Base-by-base conservation (phyloP, 257 asterid species). In the Solanum sejunctum region DNA sequence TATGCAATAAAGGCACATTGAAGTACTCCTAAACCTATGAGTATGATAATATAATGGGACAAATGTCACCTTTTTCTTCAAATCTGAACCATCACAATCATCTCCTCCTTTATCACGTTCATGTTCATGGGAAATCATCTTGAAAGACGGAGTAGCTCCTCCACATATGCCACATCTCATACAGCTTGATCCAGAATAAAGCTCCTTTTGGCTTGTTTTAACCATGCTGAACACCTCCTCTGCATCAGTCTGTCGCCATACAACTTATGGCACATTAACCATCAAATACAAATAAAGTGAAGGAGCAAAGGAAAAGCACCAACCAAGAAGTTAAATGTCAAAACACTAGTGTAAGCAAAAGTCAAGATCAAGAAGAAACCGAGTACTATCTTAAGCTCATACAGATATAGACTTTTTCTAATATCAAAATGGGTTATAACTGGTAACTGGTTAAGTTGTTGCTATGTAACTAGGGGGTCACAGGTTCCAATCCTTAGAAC, bases 161-260 rank as follows among this genome's bases (percentile, higher is more conserved):
- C 99, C 98, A 87, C 99, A 97, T 84, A 92, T 89, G 67, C 98
- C 97, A 92, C 99, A 97, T 89, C 94, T 91, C 90, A 90, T 84
- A 23, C 93, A 88, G 85, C 87, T 90, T 84, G 92, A 84, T 81
- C 87, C 91, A 82, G 91, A 87, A 20, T 73, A 88, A 88, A 83
- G 89, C 55, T 93, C 94, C 86, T 81, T 71, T 81, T 88, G 86
- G 81, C 88, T 26, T 18, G 94, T 79, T 90, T 83, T 94, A 86
- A 97, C 85, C 84, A 91, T 90, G 78, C 87, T 89, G 87, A 92
- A 95, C 95, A 93, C 91, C 91, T 85, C 91, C 90, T 94, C 97
- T 72, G 99, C 98, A 85, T 95, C 98, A 91, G 88, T 88, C 99
- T 97, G 92, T 55, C 28, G 20, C 41, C 70, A 83, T 69, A 83